Conservation (phyloP, 176 grass and related monocot species). For the Oryza longistaminata region DNA sequence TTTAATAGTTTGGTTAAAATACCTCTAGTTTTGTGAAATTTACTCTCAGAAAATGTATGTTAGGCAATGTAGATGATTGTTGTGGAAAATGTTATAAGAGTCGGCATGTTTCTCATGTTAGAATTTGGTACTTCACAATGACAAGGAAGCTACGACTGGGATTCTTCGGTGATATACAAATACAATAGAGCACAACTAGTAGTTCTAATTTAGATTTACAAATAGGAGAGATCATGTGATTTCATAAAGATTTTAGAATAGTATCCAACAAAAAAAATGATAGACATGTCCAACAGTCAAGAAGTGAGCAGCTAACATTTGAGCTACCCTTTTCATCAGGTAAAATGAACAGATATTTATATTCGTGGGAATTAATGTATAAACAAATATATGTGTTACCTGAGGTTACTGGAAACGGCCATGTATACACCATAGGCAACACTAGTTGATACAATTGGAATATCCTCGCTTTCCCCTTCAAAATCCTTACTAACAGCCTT, state of each 20-base stretch:
- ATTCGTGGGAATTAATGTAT: not conserved
- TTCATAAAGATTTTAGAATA: no score
- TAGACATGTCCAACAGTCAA: no score
- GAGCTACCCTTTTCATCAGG: not conserved
- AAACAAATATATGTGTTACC: conserved; percentile 44
- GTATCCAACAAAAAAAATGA: no score
- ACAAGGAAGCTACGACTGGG: not conserved
- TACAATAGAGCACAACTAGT: conserved; percentile 4
- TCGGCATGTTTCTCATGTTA: not conserved
- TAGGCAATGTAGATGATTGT: not conserved
- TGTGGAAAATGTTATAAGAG: not conserved
- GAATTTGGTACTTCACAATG: not conserved
- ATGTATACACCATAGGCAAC: conserved; percentile 97
- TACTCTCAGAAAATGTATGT: no score
- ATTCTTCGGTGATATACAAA: not conserved
- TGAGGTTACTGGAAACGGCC: conserved; percentile 96
- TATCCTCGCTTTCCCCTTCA: conserved; percentile 64
- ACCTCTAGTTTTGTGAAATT: no score
- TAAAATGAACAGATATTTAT: not conserved
- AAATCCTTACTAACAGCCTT: conserved; percentile 63
- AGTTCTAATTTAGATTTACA: not conserved
- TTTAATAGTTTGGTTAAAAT: no score
- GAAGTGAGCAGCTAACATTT: not conserved
- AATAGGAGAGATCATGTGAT: no score
- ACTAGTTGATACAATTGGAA: conserved; percentile 79